Percentiles rank a stretch among this genome's conserved stretches.
These are phyloP conservation scores for Botryotinia convoluta DNA, from an alignment of 2,329 filamentous ascomycete species.

Conservation along the genomic window DNA sequence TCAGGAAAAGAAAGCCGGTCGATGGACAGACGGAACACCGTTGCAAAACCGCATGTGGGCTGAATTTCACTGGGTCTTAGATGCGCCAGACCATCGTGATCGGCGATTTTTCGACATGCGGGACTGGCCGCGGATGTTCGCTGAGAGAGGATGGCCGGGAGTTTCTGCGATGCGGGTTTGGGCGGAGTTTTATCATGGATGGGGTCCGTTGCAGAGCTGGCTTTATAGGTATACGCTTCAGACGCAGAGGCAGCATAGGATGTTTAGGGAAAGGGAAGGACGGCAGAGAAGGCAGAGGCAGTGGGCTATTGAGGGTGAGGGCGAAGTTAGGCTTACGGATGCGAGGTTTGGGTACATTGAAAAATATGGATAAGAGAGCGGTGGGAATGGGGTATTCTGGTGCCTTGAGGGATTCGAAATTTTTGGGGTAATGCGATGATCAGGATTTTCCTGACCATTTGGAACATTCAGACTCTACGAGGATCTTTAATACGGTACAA, in stretches of 20 bases:
- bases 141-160: neutral
- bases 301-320: neutral
- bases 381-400: neutral
- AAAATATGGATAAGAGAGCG: neutral
- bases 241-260: neutral
- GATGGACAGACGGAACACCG: conserved; percentile 31
- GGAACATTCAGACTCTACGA: neutral
- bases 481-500: neutral
- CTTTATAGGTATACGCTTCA: neutral
- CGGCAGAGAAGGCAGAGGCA: neutral
- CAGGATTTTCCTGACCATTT: neutral
- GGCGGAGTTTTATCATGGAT: conserved; percentile 5
- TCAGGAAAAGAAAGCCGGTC: conserved; percentile 31
- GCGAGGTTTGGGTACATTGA: neutral
- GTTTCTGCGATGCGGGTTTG: neutral
- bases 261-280: neutral
- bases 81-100: conserved; percentile 21
- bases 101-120: neutral
- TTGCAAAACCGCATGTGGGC: conserved; percentile 29
- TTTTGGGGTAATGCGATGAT: neutral
- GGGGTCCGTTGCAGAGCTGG: conserved; percentile 18
- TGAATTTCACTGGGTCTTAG: conserved; percentile 31
- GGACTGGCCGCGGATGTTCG: conserved; percentile 7
- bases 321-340: neutral
- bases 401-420: neutral